phyloP scores from a whole-genome alignment of 176 grass and related monocot species.

The Rhynchospora breviuscula region DNA sequence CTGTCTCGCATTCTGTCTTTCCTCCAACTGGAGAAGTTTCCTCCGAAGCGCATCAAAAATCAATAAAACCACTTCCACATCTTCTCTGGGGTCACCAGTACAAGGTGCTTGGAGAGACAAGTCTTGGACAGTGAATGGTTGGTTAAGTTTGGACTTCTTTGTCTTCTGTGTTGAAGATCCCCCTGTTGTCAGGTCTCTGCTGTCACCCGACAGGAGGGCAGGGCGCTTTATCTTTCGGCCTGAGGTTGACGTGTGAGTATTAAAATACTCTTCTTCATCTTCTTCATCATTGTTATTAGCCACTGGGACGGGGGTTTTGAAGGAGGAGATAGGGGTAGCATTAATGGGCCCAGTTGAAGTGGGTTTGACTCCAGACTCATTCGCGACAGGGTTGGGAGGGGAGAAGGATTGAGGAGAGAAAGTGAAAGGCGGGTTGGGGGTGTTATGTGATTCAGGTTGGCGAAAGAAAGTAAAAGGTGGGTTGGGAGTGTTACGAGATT shows the following conservation, averaged over 20 bases:
- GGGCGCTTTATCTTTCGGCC: conserved; percentile 52
- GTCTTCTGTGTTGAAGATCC: conserved; percentile 19
- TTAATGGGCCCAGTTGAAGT: conserved; percentile 42
- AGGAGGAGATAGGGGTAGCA: conserved; percentile 44
- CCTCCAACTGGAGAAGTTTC: conserved; percentile 77
- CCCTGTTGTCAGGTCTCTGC: not conserved
- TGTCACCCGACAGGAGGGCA: conserved; percentile 26
- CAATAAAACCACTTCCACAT: conserved; percentile 66
- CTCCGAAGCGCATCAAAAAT: conserved; percentile 75
- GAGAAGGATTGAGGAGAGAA: not conserved
- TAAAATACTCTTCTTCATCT: conserved; percentile 33
- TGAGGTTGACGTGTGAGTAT: conserved; percentile 45
- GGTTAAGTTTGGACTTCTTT: conserved; percentile 33
- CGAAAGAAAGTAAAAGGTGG: conserved; percentile 4
- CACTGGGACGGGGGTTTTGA: conserved; percentile 18
- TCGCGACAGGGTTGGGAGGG: not conserved
- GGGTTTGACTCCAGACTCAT: conserved; percentile 9
- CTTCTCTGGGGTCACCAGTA: conserved; percentile 47
- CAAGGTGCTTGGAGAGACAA: conserved; percentile 29
- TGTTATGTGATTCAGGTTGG: not conserved
- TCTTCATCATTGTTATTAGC: conserved; percentile 31
- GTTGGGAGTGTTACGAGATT: not conserved
- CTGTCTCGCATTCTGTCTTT: conserved; percentile 40
- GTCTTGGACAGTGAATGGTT: conserved; percentile 24
- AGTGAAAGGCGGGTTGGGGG: not conserved